Base-by-base conservation (phyloP, 176 grass and related monocot species). In the Oryza coarctata region DNA sequence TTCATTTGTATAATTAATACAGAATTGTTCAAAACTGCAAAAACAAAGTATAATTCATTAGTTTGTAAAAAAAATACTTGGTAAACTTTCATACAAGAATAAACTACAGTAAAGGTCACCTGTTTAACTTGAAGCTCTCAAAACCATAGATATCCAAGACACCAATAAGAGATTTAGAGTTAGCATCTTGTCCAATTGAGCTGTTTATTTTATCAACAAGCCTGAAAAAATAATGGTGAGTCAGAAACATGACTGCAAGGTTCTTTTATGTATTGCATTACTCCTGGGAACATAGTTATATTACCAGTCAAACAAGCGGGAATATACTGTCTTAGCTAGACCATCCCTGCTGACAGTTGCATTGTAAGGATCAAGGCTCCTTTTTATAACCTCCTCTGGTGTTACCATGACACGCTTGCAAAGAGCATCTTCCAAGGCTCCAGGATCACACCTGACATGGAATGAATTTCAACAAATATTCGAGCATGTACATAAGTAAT, bases 231-330 rank as follows among this genome's bases (percentile, higher is more conserved):
- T 60, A 81, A 73, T 62, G 58, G 78, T 60, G n/a, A n/a, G 58
- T 72, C 15, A 34, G 20, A 77, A 78, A 15, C 64, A 85, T 26
- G 28, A 70, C 50, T 31, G 17, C 28, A 45, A 8, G 40, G 7
- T 68, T 73, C 66, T 47, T 75, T 70, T 70, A 0, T 20, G 40
- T 26, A 52, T 71, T 76, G 30, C 68, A 87, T 75, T 73, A 49
- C 13, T 49, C 45, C 45, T 45, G 13, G 43, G 35, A 52, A 4
- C 23, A 81, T 55, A 49, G 83, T 57, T 72, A 34, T 78, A 75
- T 92, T 99, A 99, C 96, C 96, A 99, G 87, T 99, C 96, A 86
- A 99, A 99, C 60, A 99, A 94, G 70, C 93, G 93, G 68, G 96
- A 99, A 79, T 99, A 99, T 91, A 99, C 85, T 2, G 96, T 95